Conservation (phyloP, 2,329 filamentous ascomycete genomes). For the Mariannaea sp. region DNA sequence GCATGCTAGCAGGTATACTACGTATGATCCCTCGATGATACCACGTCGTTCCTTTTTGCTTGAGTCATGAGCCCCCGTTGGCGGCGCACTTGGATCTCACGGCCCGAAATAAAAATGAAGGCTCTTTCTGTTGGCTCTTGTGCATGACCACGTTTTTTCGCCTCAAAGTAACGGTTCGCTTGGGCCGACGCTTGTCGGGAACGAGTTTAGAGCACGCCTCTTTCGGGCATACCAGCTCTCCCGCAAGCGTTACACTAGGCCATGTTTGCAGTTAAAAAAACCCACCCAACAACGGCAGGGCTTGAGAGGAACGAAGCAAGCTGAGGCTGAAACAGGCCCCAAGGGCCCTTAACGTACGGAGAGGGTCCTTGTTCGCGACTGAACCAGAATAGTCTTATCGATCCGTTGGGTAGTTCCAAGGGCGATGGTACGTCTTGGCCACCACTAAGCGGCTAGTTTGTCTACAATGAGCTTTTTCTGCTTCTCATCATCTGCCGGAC, state of each 20-base stretch:
- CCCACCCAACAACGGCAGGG: no score
- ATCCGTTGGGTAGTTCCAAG: background rate
- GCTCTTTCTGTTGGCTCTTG: no score
- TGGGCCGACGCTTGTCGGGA: background rate
- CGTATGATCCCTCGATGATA: no score
- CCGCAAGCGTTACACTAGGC: no score
- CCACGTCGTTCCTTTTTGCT: background rate
- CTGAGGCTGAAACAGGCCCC: slow-evolving; percentile 18
- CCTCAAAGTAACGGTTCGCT: no score
- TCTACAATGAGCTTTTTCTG: background rate
- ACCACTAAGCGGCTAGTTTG: background rate
- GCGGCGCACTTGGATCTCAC: no score
- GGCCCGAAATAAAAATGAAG: no score
- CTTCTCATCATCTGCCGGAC: no score
- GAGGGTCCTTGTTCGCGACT: background rate
- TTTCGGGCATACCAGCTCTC: background rate
- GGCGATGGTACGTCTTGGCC: background rate
- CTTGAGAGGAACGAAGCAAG: background rate
- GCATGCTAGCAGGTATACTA: no score
- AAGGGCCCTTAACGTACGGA: background rate
- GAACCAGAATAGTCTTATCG: slow-evolving; percentile 2
- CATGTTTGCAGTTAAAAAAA: no score
- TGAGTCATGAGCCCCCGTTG: slow-evolving; percentile 5
- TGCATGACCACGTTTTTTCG: no score
- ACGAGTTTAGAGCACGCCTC: background rate